A percentile compares a stretch with the other conserved stretches of the same genome.
phyloP scores from a whole-genome alignment of 495 filamentous ascomycete genomes.

The Aspergillus mulundensis region DNA sequence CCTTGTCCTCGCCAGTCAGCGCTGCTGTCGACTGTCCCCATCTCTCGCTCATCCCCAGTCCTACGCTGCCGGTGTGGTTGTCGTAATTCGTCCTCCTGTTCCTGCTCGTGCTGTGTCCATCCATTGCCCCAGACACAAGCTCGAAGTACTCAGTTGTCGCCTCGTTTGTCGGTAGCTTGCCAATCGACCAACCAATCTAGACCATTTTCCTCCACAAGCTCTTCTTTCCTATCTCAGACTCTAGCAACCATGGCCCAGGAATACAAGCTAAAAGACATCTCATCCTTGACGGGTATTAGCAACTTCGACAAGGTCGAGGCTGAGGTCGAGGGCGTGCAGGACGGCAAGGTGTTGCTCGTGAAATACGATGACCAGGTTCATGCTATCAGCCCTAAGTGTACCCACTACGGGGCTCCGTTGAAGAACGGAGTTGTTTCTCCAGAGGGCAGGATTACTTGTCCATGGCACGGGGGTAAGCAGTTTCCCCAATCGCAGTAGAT shows the following conservation, averaged over 20 bases:
- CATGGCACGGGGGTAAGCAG: constrained; percentile 84
- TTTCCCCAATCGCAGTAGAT: neutral
- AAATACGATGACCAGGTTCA: constrained; percentile 70
- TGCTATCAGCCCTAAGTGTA: constrained; percentile 82
- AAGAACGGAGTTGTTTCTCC: constrained; percentile 76
- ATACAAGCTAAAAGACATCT: constrained; percentile 81
- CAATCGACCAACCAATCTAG: neutral
- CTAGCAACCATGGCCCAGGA: constrained; percentile 55
- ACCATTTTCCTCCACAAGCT: neutral
- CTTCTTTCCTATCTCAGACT: constrained; percentile 5
- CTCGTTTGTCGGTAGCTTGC: neutral
- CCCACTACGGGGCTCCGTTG: constrained; percentile 90
- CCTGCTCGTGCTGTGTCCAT: constrained; percentile 24
- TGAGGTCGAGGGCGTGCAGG: constrained; percentile 83
- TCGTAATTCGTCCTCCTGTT: constrained; percentile 20
- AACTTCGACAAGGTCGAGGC: constrained; percentile 80
- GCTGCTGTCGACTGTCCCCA: neutral
- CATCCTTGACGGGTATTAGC: constrained; percentile 61
- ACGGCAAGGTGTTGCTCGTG: constrained; percentile 78
- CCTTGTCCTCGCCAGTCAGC: constrained; percentile 8
- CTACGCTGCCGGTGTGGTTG: constrained; percentile 24
- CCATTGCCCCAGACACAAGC: constrained; percentile 4
- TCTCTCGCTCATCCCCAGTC: constrained; percentile 8
- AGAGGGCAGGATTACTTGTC: constrained; percentile 82
- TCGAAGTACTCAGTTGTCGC: neutral